These are phyloP conservation scores for Saposhnikovia divaricata DNA, from an alignment of 129 eudicot genomes.

Conservation along the genomic window DNA sequence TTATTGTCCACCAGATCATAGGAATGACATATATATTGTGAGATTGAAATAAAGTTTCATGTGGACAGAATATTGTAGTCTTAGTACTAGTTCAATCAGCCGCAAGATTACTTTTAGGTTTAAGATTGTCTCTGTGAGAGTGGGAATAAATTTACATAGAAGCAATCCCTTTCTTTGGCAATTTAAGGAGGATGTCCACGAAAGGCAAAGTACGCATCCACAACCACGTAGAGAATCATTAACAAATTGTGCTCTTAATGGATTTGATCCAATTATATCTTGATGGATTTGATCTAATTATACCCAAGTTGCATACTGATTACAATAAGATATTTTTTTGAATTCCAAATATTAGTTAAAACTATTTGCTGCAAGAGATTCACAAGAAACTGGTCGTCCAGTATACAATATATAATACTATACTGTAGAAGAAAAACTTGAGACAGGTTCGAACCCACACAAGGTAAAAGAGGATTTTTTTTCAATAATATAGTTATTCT, in stretches of 20 bases:
- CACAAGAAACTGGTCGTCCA: background rate
- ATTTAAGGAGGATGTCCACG: background rate
- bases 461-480: background rate
- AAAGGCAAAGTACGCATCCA: slow-evolving; percentile 3
- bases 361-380: too few species aligned
- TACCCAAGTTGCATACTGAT: too few species aligned
- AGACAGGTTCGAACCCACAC: too few species aligned
- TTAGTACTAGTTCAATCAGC: slow-evolving; percentile 23
- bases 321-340: too few species aligned
- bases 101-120: slow-evolving; percentile 31
- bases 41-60: background rate
- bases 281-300: background rate
- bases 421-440: too few species aligned
- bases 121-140: slow-evolving; percentile 25
- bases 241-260: background rate
- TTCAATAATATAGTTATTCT: background rate
- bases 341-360: too few species aligned
- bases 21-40: background rate
- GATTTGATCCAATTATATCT: background rate
- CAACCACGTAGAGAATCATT: background rate
- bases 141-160: slow-evolving; percentile 33
- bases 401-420: background rate
- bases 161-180: slow-evolving; percentile 73
- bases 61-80: slow-evolving; percentile 25
- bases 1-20: background rate